Evolutionary conservation across 495 filamentous ascomycete genomes (phyloP).

Genomic region (Saxophila tyrrhenica): DNA sequence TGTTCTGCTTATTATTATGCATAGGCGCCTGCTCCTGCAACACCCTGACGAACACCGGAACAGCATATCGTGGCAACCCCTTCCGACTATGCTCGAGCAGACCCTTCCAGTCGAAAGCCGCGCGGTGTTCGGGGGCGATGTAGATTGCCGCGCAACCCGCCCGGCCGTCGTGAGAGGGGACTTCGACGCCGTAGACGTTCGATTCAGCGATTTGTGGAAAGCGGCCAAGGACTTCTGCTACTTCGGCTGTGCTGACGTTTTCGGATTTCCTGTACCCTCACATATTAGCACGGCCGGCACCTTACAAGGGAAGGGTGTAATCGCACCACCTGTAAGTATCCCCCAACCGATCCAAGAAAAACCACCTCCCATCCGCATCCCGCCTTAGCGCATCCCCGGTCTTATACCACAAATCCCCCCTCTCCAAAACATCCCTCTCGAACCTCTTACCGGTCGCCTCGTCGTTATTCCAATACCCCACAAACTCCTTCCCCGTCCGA

Average conservation of each 20-base stretch:
- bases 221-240: conserved; percentile 25
- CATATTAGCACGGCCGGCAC: conserved; percentile 24
- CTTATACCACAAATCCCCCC: conserved; percentile 79
- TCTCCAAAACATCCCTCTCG: conserved; percentile 59
- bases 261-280: conserved; percentile 51
- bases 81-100: conserved; percentile 37
- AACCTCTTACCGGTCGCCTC: conserved; percentile 69
- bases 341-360: conserved; percentile 59
- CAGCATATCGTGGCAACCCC: conserved; percentile 62
- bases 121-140: neutral
- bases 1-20: conserved; percentile 80
- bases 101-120: conserved; percentile 19
- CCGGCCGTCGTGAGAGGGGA: conserved; percentile 30
- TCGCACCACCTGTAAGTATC: conserved; percentile 33
- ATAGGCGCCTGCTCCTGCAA: conserved; percentile 48
- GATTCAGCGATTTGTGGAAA: conserved; percentile 25
- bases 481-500: conserved; percentile 56
- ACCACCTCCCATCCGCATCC: conserved; percentile 63
- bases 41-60: conserved; percentile 61
- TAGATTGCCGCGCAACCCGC: conserved; percentile 30
- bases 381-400: conserved; percentile 70
- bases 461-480: conserved; percentile 75
- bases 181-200: conserved; percentile 29
- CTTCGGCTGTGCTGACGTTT: conserved; percentile 39
- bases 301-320: neutral